A percentile compares a stretch with the other conserved stretches of the same genome.
Conservation (phyloP, 2,329 filamentous ascomycete genomes). For the Colletotrichum graminicola region DNA sequence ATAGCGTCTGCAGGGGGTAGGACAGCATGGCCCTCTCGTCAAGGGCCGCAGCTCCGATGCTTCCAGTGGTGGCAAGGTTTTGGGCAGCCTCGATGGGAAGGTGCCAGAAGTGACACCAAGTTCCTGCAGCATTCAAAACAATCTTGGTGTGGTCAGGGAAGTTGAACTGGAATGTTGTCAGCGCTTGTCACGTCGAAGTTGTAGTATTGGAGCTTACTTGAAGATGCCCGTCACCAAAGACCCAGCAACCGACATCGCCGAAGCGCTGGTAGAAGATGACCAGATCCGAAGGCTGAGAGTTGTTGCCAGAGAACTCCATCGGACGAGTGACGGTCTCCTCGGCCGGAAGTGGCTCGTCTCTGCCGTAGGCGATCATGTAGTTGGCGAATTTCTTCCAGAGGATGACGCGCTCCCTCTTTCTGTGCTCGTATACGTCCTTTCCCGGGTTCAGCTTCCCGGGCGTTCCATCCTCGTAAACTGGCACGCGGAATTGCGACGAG, state of each 20-base stretch:
- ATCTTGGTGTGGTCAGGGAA: conserved; percentile 92
- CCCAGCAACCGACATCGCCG: conserved; percentile 85
- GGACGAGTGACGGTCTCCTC: conserved; percentile 60
- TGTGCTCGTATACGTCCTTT: conserved; percentile 73
- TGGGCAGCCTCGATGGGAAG: conserved; percentile 78
- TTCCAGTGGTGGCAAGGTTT: conserved; percentile 72
- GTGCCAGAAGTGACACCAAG: conserved; percentile 82
- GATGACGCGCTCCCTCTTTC: conserved; percentile 74
- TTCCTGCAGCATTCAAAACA: conserved; percentile 80
- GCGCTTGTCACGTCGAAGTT: conserved; percentile 24
- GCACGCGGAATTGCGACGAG: conserved; percentile 70
- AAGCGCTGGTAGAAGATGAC: conserved; percentile 87
- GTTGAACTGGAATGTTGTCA: conserved; percentile 73
- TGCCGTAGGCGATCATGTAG: conserved; percentile 80
- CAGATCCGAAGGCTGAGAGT: conserved; percentile 63
- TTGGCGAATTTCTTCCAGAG: conserved; percentile 81
- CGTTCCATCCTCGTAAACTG: conserved; percentile 68
- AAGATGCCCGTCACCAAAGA: conserved; percentile 82
- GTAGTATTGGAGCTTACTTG: conserved; percentile 63
- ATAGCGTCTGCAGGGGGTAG: conserved; percentile 78
- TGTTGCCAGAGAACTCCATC: conserved; percentile 45
- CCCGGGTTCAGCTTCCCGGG: conserved; percentile 72
- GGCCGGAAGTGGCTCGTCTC: conserved; percentile 71
- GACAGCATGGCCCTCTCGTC: conserved; percentile 78
- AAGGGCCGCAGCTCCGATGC: conserved; percentile 77